Base-by-base conservation (phyloP, 352 stramenopile genomes). In the Phytophthora rubi region DNA sequence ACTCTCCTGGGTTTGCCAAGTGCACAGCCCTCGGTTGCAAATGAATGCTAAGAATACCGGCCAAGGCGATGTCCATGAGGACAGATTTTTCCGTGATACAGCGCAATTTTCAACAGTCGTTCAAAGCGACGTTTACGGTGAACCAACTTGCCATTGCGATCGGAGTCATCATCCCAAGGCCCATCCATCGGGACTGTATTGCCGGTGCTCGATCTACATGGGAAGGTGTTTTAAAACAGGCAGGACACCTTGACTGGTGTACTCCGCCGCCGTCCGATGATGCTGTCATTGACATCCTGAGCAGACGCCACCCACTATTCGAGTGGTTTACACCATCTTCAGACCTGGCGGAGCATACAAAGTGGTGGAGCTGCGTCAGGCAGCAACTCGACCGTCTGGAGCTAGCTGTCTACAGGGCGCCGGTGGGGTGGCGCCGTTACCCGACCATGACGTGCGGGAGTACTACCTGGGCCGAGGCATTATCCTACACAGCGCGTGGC, bases 31-130 rank as follows among this genome's bases (percentile, higher is more conserved):
- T 54, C 26, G 48, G 48, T 15, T 54, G 48, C n/a, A 21, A 2
- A 26, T 37, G 48, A 21, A 13, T 37, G 21, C n/a, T 54, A 9
- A 12, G 48, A 15, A 54, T 54, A 16, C 48, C 48, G 5, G 48
- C 26, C 8, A 12, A 21, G 21, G 7, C 6, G 23, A 18, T 54
- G 3, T 23, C 4, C 21, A 54, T 54, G 48, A 18, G 48, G n/a
- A 54, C 48, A 9, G 48, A 54, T 12, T 54, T 35, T 13, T 35
- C 48, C 21, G 23, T 54, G 21, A 37, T 54, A 35, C 48, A 54
- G 48, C 7, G 33, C 10, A 37, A 37, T 10, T 18, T 13, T 32
- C 48, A 54, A n/a, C 48, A 54, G 26, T 37, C 48, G 10, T 54
- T 54, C 15, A 26, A 30, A 26, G 21, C 48, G 7, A n/a, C 30